A percentile compares a stretch with the other conserved stretches of the same genome.
phyloP scores from a whole-genome alignment of 139 green algal genomes.

The Volvox reticuliferus region DNA sequence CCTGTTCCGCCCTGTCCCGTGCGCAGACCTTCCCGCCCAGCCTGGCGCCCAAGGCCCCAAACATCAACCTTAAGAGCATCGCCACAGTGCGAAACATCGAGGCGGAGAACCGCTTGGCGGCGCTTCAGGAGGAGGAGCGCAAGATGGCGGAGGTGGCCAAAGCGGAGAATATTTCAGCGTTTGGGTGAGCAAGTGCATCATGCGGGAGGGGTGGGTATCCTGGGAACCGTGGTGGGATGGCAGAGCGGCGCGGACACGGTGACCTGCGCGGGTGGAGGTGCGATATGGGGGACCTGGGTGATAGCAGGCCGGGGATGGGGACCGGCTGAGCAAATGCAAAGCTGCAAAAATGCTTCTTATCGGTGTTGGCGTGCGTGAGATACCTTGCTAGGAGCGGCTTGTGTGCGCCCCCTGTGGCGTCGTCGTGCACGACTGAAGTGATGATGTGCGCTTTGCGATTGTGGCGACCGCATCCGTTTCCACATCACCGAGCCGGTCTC shows the following conservation, averaged over 20 bases:
- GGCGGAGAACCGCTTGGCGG: conserved; percentile 18
- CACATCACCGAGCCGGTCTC: background rate
- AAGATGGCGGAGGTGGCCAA: background rate
- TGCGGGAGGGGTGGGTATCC: background rate
- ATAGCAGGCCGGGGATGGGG: no score
- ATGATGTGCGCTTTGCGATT: background rate
- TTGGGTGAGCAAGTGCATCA: background rate
- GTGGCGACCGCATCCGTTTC: background rate
- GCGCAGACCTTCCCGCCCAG: background rate
- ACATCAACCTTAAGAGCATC: background rate
- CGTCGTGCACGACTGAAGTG: background rate
- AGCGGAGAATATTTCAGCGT: background rate
- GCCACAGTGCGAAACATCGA: background rate
- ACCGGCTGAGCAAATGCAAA: no score
- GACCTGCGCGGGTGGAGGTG: no score
- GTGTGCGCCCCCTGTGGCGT: background rate
- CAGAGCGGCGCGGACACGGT: no score
- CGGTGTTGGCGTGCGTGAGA: background rate
- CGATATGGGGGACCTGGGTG: no score
- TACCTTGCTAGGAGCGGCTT: background rate
- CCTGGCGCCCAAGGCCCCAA: conserved; percentile 17
- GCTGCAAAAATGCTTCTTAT: no score
- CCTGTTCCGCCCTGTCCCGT: background rate
- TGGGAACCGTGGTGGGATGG: no score
- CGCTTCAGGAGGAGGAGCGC: conserved; percentile 21